These are phyloP conservation scores for Suillus brevipes DNA, from an alignment of 768 basidiomycete species.

Conservation along the genomic window DNA sequence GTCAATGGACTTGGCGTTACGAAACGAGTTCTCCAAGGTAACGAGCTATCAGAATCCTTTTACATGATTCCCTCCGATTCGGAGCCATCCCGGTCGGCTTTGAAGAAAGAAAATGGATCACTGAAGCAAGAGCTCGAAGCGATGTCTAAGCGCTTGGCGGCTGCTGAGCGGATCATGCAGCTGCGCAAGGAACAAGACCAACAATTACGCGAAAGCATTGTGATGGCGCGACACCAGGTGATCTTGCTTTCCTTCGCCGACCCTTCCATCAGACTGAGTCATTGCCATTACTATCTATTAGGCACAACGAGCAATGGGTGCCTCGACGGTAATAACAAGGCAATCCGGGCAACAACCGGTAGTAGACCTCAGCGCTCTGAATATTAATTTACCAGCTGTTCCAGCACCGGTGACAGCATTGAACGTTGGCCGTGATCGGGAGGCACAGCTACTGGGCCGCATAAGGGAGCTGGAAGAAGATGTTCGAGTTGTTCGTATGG, in stretches of 20 bases:
- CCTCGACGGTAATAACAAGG: constrained; percentile 59
- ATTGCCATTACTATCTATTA: constrained; percentile 27
- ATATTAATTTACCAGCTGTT: constrained; percentile 53
- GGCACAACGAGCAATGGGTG: constrained; percentile 80
- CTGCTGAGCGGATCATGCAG: constrained; percentile 63
- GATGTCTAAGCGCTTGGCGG: constrained; percentile 57
- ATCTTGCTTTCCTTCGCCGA: constrained; percentile 1
- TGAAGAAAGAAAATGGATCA: constrained; percentile 67
- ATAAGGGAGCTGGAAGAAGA: constrained; percentile 84
- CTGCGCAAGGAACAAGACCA: constrained; percentile 77
- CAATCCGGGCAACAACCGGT: constrained; percentile 35
- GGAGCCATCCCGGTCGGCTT: constrained; percentile 45
- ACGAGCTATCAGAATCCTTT: constrained; percentile 80
- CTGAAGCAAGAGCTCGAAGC: constrained; percentile 62
- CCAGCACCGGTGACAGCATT: constrained; percentile 50
- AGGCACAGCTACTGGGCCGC: constrained; percentile 47
- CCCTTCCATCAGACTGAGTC: constrained; percentile 3
- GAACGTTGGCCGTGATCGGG: constrained; percentile 56
- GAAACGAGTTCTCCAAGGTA: constrained; percentile 38
- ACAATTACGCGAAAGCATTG: constrained; percentile 79
- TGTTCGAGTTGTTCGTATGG: constrained; percentile 54
- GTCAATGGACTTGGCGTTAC: neutral
- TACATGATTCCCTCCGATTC: constrained; percentile 67
- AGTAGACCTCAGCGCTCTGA: constrained; percentile 57
- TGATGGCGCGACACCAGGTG: constrained; percentile 68